A percentile compares a stretch with the other conserved stretches of the same genome.
Evolutionary conservation across 306 rosid genomes (phyloP).

Genomic region (Citrullus amarus): DNA sequence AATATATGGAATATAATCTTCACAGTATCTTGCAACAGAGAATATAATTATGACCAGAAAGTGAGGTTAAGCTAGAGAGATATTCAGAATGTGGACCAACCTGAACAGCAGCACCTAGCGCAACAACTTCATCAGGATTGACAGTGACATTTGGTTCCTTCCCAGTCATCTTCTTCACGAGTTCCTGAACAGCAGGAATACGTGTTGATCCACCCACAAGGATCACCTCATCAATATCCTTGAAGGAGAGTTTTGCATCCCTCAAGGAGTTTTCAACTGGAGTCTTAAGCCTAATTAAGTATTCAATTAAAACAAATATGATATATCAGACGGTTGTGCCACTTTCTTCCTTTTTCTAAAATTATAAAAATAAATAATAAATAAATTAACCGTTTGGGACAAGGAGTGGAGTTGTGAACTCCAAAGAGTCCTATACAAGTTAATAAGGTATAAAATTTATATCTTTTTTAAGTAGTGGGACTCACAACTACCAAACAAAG

Average conservation of each 20-base stretch:
- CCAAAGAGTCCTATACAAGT: too few relatives aligned
- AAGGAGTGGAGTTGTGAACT: too few relatives aligned
- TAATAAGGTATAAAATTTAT: too few relatives aligned
- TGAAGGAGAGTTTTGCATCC: constrained; percentile 84
- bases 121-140: constrained; percentile 95
- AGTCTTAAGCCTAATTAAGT: constrained; percentile 45
- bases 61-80: background rate
- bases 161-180: constrained; percentile 74
- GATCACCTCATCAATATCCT: constrained; percentile 81
- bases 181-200: constrained; percentile 86
- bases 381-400: too few relatives aligned
- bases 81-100: constrained; percentile 17
- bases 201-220: constrained; percentile 97
- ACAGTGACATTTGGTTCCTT: constrained; percentile 89
- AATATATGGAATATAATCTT: background rate
- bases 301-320: background rate
- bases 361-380: too few relatives aligned
- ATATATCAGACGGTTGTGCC: background rate
- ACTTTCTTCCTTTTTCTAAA: background rate
- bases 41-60: background rate
- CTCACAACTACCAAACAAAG: too few relatives aligned
- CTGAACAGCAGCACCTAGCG: constrained; percentile 96
- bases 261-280: constrained; percentile 90
- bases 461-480: too few relatives aligned
- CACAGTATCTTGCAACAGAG: background rate